Conservation (phyloP, 2,329 filamentous ascomycete species). For the Claviceps quebecensis region DNA sequence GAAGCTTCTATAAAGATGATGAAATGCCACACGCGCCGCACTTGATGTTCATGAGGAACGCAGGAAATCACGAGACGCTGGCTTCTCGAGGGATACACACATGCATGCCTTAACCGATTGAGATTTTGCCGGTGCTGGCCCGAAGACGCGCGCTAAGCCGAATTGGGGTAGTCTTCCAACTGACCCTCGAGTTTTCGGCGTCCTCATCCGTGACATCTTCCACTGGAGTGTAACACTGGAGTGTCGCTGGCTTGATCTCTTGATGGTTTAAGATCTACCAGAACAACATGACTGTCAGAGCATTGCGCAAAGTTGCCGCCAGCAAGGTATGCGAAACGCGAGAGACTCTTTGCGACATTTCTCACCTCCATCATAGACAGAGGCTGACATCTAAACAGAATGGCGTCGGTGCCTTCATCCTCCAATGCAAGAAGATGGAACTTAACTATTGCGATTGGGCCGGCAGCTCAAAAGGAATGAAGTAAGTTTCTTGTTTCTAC, state of each 20-base stretch:
- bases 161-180: slow-evolving; percentile 6
- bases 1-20: neutral
- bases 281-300: slow-evolving; percentile 41
- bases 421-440: slow-evolving; percentile 91
- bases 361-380: neutral
- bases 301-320: slow-evolving; percentile 35
- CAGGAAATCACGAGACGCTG: slow-evolving; percentile 10
- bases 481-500: slow-evolving; percentile 35
- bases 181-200: slow-evolving; percentile 6
- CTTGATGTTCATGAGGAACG: slow-evolving; percentile 2
- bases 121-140: slow-evolving; percentile 12
- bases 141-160: slow-evolving; percentile 14
- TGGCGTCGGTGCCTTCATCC: slow-evolving; percentile 89
- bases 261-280: slow-evolving; percentile 16
- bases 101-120: neutral
- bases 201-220: slow-evolving; percentile 8
- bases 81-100: slow-evolving; percentile 1
- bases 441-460: slow-evolving; percentile 97
- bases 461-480: slow-evolving; percentile 88
- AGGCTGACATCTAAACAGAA: slow-evolving; percentile 44
- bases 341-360: neutral
- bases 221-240: slow-evolving; percentile 2
- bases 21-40: slow-evolving; percentile 7
- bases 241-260: slow-evolving; percentile 12
- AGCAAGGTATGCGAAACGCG: slow-evolving; percentile 31